These are phyloP conservation scores for Phytophthora cryptogea DNA, from an alignment of 352 stramenopile genomes.

Conservation along the genomic window DNA sequence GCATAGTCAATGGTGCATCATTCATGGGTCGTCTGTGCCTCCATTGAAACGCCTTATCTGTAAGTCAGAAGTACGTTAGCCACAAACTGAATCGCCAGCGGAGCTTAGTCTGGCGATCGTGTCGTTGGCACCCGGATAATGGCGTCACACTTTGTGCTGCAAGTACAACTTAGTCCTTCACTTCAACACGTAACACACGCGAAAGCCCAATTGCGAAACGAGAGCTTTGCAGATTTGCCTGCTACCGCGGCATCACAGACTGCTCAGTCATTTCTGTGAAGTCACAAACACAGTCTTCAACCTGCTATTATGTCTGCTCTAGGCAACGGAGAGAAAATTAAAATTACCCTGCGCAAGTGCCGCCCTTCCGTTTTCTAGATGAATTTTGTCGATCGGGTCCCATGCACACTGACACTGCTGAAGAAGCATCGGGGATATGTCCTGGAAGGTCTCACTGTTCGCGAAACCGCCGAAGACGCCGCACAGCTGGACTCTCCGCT, in stretches of 20 bases:
- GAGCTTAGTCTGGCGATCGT: slow-evolving; percentile 1
- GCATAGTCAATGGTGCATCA: background rate
- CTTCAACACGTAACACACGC: slow-evolving; percentile 19
- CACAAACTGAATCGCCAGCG: background rate
- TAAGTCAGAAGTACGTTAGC: no score
- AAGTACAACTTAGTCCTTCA: slow-evolving; percentile 2
- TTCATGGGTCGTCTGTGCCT: background rate
- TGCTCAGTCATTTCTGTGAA: no score
- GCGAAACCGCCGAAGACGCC: slow-evolving; percentile 61
- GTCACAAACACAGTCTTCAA: slow-evolving; percentile 1
- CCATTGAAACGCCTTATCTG: background rate
- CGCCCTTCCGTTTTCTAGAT: slow-evolving; percentile 3
- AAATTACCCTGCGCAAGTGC: slow-evolving; percentile 12
- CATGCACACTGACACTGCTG: slow-evolving; percentile 1
- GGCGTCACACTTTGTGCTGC: background rate
- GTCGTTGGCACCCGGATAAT: slow-evolving; percentile 1
- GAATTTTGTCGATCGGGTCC: background rate
- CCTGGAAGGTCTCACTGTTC: slow-evolving; percentile 28
- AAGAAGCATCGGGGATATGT: slow-evolving; percentile 5
- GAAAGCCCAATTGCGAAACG: no score
- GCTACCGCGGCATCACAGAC: slow-evolving; percentile 6
- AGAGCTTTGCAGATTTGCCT: no score
- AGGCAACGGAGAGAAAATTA: slow-evolving; percentile 8
- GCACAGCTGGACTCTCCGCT: slow-evolving; percentile 38
- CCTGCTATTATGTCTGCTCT: background rate